Base-by-base conservation (phyloP, 768 basidiomycete species). In the Auricularia sp. region DNA sequence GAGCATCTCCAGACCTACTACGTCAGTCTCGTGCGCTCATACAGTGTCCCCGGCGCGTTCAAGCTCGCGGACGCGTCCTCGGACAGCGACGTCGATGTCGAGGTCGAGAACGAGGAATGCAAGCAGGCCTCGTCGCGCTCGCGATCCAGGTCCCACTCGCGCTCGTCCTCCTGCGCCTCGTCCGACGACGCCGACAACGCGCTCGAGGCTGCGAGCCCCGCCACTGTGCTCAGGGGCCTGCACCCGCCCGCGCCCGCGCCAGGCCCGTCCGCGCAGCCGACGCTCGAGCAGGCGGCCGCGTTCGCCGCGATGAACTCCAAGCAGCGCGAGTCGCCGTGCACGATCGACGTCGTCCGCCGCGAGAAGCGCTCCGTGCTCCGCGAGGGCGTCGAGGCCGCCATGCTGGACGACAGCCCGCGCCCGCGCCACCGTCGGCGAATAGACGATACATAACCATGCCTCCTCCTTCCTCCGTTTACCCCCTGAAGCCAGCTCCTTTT, bases 1-100 rank as follows among this genome's bases (percentile, higher is more conserved):
- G 92, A 95, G 70, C 81, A 91, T 69, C 84, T 97, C 51, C 91
- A 97, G 75, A 87, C 92, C 71, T 98, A 96, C 76, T 97, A 96
- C 79, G 80, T 90, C 77, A 96, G 91, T 73, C 89, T 98, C 72
- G 89, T 94, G 65, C 84, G 89, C 64, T 91, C 92, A 11, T 88
- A 95, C 73, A 88, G 84, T 73, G 64, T 58, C 3, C 51, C 63
- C 7, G 53, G 33, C 54, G 35, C 56, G 12, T 59, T 8, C 29
- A 29, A 11, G 5, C 4, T 59, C 7, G 56, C 56, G 11, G 56
- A 59, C 6, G 29, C 56, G 16, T 29, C 56, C 16, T 59, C 56
- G 29, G 56, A 59, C 4, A 59, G 56, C 23, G 56, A 59, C 56
- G 56, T 29, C 56, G 56, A 59, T 1, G 34, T 59, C 1, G 56